phyloP scores from a whole-genome alignment of 352 stramenopile species.

The Sclerospora graminicola region DNA sequence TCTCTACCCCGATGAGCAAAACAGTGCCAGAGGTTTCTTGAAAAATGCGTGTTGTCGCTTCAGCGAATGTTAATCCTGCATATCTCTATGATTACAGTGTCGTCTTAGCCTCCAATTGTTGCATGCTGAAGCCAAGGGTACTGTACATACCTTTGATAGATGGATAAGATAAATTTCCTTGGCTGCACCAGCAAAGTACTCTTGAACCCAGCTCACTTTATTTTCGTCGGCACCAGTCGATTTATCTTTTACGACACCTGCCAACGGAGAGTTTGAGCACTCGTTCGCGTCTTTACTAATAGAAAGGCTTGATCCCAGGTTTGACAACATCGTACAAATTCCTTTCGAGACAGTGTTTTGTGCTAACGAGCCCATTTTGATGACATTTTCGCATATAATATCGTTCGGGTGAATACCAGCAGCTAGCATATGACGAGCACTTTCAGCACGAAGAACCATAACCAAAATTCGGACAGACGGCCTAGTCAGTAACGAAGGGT shows the following conservation, averaged over 20 bases:
- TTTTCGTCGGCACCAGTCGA: constrained; percentile 18
- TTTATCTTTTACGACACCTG: constrained; percentile 22
- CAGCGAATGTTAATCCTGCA: constrained; percentile 53
- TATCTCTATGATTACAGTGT: constrained; percentile 39
- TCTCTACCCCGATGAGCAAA: constrained; percentile 71
- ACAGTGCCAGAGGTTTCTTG: constrained; percentile 51
- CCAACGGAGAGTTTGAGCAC: constrained; percentile 4
- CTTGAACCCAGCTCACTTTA: constrained; percentile 35
- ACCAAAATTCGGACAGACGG: constrained; percentile 54
- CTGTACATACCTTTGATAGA: constrained; percentile 44
- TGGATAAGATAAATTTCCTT: constrained; percentile 84
- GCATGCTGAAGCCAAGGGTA: too few relatives aligned
- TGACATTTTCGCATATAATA: constrained; percentile 82
- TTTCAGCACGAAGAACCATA: constrained; percentile 70
- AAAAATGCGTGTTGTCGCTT: constrained; percentile 51
- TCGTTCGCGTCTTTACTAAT: constrained; percentile 30
- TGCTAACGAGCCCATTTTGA: constrained; percentile 82
- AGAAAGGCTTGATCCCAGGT: constrained; percentile 71
- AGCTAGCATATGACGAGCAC: constrained; percentile 66
- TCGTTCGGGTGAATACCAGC: constrained; percentile 66
- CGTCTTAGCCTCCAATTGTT: too few relatives aligned
- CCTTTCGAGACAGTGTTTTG: constrained; percentile 66
- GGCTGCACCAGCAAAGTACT: constrained; percentile 68
- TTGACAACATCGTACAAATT: constrained; percentile 78
- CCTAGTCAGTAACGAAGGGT: constrained; percentile 18